Evolutionary conservation across 1,139 yeast genomes (phyloP).

Genomic region (Keqinozyma sinolaborantium): DNA sequence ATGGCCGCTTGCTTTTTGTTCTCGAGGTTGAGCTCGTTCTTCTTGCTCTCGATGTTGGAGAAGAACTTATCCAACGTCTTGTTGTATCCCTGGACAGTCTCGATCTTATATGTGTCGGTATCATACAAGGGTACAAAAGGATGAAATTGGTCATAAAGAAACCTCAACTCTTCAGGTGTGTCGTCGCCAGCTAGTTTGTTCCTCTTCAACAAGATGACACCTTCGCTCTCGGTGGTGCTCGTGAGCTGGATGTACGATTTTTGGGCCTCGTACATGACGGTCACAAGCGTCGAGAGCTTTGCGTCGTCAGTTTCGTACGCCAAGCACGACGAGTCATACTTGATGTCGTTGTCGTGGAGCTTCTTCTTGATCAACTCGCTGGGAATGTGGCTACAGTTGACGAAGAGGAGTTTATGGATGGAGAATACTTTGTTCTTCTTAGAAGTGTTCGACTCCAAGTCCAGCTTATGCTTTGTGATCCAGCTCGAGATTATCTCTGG

Average conservation of each 20-base stretch:
- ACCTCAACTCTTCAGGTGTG: slow-evolving; percentile 39
- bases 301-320: slow-evolving; percentile 23
- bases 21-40: slow-evolving; percentile 52
- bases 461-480: slow-evolving; percentile 41
- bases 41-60: slow-evolving; percentile 80
- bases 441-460: slow-evolving; percentile 13
- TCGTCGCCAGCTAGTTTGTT: slow-evolving; percentile 45
- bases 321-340: slow-evolving; percentile 39
- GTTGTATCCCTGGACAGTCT: slow-evolving; percentile 61
- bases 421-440: slow-evolving; percentile 50
- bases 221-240: slow-evolving; percentile 26
- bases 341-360: slow-evolving; percentile 44
- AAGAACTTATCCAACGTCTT: slow-evolving; percentile 79
- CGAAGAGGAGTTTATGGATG: slow-evolving; percentile 67
- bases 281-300: slow-evolving; percentile 18
- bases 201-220: slow-evolving; percentile 64
- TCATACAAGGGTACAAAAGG: slow-evolving; percentile 68
- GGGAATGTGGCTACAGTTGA: slow-evolving; percentile 70
- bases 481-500: slow-evolving; percentile 42
- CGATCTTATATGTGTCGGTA: slow-evolving; percentile 26
- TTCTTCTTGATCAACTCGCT: slow-evolving; percentile 70
- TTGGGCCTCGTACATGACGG: slow-evolving; percentile 51
- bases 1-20: slow-evolving; percentile 74
- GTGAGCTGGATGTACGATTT: slow-evolving; percentile 26
- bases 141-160: slow-evolving; percentile 75